Percentiles rank a stretch among this genome's conserved stretches.
These are phyloP conservation scores for Trichoderma arundinaceum DNA, from an alignment of 2,329 filamentous ascomycete species.

Conservation along the genomic window DNA sequence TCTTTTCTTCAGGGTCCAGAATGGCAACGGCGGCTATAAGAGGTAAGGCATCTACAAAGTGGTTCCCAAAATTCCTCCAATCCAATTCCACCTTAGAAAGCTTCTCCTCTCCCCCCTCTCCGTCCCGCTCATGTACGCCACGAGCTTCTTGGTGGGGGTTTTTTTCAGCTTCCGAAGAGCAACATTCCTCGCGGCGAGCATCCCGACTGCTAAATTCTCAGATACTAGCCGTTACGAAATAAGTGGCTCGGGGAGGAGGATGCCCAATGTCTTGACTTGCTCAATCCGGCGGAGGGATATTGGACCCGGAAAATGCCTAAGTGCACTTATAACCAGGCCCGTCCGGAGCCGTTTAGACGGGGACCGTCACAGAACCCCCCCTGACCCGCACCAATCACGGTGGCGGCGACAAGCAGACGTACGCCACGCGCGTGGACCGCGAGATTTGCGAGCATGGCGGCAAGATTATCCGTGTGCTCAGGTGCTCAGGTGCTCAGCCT, in stretches of 20 bases:
- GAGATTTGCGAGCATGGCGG: background rate
- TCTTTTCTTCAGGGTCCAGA: background rate
- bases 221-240: constrained; percentile 2
- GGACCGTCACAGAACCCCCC: background rate
- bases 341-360: constrained; percentile 24
- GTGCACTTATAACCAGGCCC: constrained; percentile 16
- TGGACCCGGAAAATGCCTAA: constrained; percentile 26
- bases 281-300: constrained; percentile 17
- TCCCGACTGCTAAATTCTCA: constrained; percentile 14
- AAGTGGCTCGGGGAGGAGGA: constrained; percentile 18
- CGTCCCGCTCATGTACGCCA: constrained; percentile 18
- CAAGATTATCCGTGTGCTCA: constrained; percentile 21
- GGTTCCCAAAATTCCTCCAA: background rate
- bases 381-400: constrained; percentile 29
- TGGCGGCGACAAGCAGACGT: background rate
- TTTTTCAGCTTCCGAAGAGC: background rate
- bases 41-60: constrained; percentile 23
- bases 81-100: background rate
- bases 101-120: constrained; percentile 9
- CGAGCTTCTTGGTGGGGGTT: background rate
- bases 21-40: constrained; percentile 13
- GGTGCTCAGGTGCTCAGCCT: background rate
- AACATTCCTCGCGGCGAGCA: constrained; percentile 6
- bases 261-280: constrained; percentile 4
- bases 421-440: constrained; percentile 15